Base-by-base conservation (phyloP, 768 basidiomycete species). In the Trametes cingulata region DNA sequence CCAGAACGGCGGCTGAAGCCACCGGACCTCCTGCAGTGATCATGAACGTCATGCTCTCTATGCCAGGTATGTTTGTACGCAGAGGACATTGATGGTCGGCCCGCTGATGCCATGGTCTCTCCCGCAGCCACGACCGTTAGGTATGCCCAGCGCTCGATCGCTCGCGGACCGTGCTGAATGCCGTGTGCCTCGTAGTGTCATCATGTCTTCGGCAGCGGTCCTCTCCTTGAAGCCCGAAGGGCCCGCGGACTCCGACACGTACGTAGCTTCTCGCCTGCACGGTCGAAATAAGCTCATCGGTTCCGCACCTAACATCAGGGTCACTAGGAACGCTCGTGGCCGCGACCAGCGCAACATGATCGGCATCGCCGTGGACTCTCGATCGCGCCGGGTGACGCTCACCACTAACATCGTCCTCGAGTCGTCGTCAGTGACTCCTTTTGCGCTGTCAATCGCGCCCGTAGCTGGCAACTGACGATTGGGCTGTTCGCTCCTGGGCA, bases 11-110 rank as follows among this genome's bases (percentile, higher is more conserved):
- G n/a, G 17, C 39, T 19, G 37, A 42, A 13, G 20, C 45, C 22
- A 17, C n/a, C 8, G 19, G 0, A 3, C 8, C 29, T 13, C 15
- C 17, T 4, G 17, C 25, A 62, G 61, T 49, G 8, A 42, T 62
- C 47, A 62, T 62, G 61, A 57, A 62, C 19, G 61, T 62, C 20
- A 57, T 62, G 22, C 25, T 52, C n/a, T 62, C 61, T 2, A 57
- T 61, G 53, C 54, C 60, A 20, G 53, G 60, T 61, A 43, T 19
- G 59, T 17, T 13, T 5, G 10, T 14, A 19, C 29, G n/a, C n/a
- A n/a, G n/a, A n/a, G n/a, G n/a, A n/a, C n/a, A n/a, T n/a, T n/a
- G n/a, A n/a, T n/a, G n/a, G n/a, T n/a, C n/a, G n/a, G n/a, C n/a
- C n/a, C n/a, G n/a, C n/a, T n/a, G n/a, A n/a, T n/a, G n/a, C 8